Evolutionary conservation across 2,329 filamentous ascomycete species (phyloP).

Genomic region (Cercospora sojina): DNA sequence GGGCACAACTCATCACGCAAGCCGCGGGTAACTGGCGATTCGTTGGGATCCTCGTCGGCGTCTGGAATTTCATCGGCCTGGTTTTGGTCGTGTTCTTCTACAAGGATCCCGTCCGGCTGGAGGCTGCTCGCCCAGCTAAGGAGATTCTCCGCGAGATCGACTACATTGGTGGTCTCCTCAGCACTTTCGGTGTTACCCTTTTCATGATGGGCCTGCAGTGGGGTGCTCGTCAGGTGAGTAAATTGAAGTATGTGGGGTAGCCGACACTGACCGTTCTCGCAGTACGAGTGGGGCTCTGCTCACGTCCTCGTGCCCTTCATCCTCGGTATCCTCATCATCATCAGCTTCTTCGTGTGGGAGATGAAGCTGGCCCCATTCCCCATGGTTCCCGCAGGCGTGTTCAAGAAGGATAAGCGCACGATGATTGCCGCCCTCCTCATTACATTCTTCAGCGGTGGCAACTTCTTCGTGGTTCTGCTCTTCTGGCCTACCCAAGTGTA

Average conservation of each 20-base stretch:
- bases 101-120: constrained; percentile 49
- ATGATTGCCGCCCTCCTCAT: constrained; percentile 42
- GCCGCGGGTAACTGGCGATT: constrained; percentile 54
- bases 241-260: not conserved
- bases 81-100: constrained; percentile 55
- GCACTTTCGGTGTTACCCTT: constrained; percentile 51
- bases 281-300: constrained; percentile 36
- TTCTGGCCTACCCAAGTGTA: constrained; percentile 66
- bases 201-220: constrained; percentile 50
- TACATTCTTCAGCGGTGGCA: constrained; percentile 43
- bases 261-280: constrained; percentile 14
- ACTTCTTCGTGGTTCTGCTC: constrained; percentile 46
- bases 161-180: constrained; percentile 54
- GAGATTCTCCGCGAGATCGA: constrained; percentile 52
- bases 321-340: constrained; percentile 35
- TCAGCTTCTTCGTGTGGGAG: constrained; percentile 39
- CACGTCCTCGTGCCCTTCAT: constrained; percentile 40
- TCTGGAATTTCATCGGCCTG: constrained; percentile 55
- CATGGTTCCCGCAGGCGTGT: constrained; percentile 38
- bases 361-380: constrained; percentile 34
- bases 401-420: constrained; percentile 37
- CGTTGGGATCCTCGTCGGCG: constrained; percentile 53
- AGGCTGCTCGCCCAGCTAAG: constrained; percentile 42
- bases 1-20: constrained; percentile 57
- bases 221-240: constrained; percentile 28